Evolutionary conservation across 139 green algal genomes (phyloP), one percentile per base, ranked within the genome.

Genomic region (Mychonastes homosphaera): DNA sequence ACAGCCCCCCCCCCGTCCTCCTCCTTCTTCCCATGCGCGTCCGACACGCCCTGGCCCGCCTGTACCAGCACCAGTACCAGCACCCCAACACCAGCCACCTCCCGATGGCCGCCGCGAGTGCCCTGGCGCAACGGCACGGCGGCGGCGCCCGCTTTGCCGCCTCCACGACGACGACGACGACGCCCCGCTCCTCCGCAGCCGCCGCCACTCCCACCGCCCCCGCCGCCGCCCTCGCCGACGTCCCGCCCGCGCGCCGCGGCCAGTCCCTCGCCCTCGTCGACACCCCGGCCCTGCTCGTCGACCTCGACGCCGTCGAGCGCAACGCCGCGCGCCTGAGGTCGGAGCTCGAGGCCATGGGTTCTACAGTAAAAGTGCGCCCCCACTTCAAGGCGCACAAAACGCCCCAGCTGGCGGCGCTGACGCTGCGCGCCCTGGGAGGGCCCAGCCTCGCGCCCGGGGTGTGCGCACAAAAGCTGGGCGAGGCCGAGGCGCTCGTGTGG

Each of bases 401-500:
- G 12, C 47, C 70, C 0, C 41, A 73, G 34, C 32, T 77, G 6
- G 70, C 64, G 0, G 27, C 38, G 40, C 43, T 67, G 43, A 64
- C 73, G 50, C 65, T 77, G 35, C 12, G 48, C 55, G 60, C 73
- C 43, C 60, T 77, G 36, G 60, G 64, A 3, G 51, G 45, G 1
- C 10, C 26, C 6, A n/a, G n/a, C n/a, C n/a, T n/a, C n/a, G 69
- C 63, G 10, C 19, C 26, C 19, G 65, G 71, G 13, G 46, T 78
- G 13, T 74, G 71, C 52, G 67, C 56, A 46, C 71, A 78, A 29
- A 78, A 74, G 71, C 61, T 74, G 35, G 4, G 44, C 2, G 72
- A 79, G 67, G 72, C 67, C 3, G 72, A 75, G 50, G 67, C 67
- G 0, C 70, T 79, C 67, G 72, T 64, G 19, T 49, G 65, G 33